phyloP scores from a whole-genome alignment of 2,329 filamentous ascomycete species.

The Diaporthe sp. region DNA sequence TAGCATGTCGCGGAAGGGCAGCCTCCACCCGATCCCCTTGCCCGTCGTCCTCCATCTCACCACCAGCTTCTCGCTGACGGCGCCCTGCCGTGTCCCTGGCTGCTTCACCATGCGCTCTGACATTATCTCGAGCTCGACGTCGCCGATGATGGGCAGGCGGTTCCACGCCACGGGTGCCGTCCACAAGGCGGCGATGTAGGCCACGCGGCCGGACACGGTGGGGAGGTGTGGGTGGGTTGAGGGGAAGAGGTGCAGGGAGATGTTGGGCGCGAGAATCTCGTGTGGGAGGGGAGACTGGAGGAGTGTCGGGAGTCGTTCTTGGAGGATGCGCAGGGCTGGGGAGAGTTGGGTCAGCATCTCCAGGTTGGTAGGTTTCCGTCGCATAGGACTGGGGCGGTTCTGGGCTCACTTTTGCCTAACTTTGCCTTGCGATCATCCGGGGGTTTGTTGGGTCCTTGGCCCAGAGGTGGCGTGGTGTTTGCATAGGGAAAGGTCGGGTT shows the following conservation, averaged over 20 bases:
- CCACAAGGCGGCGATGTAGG: conserved; percentile 95
- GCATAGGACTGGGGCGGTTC: not conserved
- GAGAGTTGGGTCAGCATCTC: conserved; percentile 3
- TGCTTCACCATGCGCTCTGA: conserved; percentile 88
- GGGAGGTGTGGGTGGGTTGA: conserved; percentile 90
- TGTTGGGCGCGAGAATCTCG: conserved; percentile 82
- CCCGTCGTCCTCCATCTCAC: conserved; percentile 87
- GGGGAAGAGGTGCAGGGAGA: conserved; percentile 79
- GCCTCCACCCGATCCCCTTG: conserved; percentile 55
- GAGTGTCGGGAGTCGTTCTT: conserved; percentile 76
- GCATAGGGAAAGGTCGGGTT: conserved; percentile 53
- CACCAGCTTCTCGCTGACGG: conserved; percentile 82
- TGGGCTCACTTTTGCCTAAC: conserved; percentile 71
- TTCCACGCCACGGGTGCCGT: conserved; percentile 98
- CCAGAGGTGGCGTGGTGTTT: conserved; percentile 44
- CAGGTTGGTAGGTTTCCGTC: not conserved
- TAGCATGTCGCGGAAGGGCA: conserved; percentile 45
- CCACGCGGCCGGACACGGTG: conserved; percentile 89
- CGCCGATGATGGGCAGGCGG: conserved; percentile 88
- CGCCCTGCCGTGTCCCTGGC: conserved; percentile 65
- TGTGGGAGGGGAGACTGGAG: conserved; percentile 78
- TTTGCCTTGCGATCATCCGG: conserved; percentile 72
- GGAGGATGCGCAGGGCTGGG: conserved; percentile 74
- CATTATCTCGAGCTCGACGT: conserved; percentile 88
- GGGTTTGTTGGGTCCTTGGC: conserved; percentile 50